phyloP scores from a whole-genome alignment of 1,284 basidiomycete genomes.

The Tylopilus sp. region DNA sequence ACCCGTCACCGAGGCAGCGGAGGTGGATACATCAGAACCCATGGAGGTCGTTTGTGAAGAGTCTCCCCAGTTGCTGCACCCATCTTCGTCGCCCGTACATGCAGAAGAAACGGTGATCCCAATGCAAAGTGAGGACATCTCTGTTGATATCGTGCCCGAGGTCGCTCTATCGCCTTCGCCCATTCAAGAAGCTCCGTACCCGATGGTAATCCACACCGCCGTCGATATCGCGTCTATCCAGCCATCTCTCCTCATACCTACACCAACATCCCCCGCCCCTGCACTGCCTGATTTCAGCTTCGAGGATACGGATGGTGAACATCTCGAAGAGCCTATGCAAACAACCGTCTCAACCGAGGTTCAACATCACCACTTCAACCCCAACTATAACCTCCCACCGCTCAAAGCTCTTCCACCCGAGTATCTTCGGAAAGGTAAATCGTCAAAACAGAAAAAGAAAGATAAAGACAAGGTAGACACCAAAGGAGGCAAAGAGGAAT shows the following conservation, averaged over 20 bases:
- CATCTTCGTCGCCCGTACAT: conserved; percentile 22
- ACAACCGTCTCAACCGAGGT: conserved; percentile 21
- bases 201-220: conserved; percentile 31
- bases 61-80: conserved; percentile 24
- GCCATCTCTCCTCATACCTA: conserved; percentile 32
- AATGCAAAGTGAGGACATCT: not conserved
- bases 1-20: conserved; percentile 7
- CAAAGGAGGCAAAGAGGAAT: conserved; percentile 62
- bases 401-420: conserved; percentile 60
- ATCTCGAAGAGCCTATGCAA: conserved; percentile 22
- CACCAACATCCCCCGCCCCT: conserved; percentile 34
- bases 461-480: conserved; percentile 49
- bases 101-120: not conserved
- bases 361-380: conserved; percentile 41
- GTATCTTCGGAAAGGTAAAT: conserved; percentile 57
- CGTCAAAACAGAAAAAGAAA: conserved; percentile 54
- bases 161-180: conserved; percentile 1
- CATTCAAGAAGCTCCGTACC: conserved; percentile 9
- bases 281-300: conserved; percentile 32
- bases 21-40: conserved; percentile 14
- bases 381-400: conserved; percentile 57
- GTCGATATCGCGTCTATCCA: conserved; percentile 30
- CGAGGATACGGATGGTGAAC: conserved; percentile 22
- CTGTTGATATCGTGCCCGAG: conserved; percentile 1
- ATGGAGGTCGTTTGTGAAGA: conserved; percentile 24